Base-by-base conservation (phyloP, 768 basidiomycete species). In the Hydnomerulius pinastri region DNA sequence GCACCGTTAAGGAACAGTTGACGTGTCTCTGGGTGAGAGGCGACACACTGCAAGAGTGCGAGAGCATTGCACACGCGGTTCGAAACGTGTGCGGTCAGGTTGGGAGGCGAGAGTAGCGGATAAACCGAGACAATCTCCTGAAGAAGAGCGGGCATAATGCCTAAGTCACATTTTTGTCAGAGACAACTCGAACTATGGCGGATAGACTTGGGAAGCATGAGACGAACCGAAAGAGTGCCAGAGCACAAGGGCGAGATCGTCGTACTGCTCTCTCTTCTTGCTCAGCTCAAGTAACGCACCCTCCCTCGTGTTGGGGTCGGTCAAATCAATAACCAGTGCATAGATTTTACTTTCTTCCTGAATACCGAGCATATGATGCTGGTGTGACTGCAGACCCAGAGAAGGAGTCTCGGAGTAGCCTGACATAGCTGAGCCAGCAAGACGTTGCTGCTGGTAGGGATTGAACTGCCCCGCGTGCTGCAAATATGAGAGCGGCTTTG, bases 81-180 rank as follows among this genome's bases (percentile, higher is more conserved):
- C 10, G 94, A 97, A 41, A 94, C 93, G 71, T 96, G 95, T 1
- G 97, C 97, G 12, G 94, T 97, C 51, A 99, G 83, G 59, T 93
- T 90, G 4, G 97, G 95, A 0, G 97, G 97, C 8, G 91, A 91
- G 48, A 99, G 82, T 47, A 95, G 79, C 5, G 96, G 95, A 70
- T 99, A 99, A 42, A 99, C 97, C 20, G 95, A 93, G 43, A 98
- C 93, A 64, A 99, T 98, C 72, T 98, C 97, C 65, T 98, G 92
- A 18, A 99, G 77, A 28, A 99, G 80, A 3, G 93, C 92, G 13
- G 96, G 93, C 96, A 99, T 98, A 58, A 98, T 90, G 43, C 96
- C 96, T 98, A 42, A 4, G 32, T 27, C 4, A 46, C 3, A 35
- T 32, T 20, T n/a, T 23, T 8, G 32, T 53, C 37, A 48, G 37